phyloP scores from a whole-genome alignment of 164 flowering plant genomes.

The Macadamia tetraphylla region DNA sequence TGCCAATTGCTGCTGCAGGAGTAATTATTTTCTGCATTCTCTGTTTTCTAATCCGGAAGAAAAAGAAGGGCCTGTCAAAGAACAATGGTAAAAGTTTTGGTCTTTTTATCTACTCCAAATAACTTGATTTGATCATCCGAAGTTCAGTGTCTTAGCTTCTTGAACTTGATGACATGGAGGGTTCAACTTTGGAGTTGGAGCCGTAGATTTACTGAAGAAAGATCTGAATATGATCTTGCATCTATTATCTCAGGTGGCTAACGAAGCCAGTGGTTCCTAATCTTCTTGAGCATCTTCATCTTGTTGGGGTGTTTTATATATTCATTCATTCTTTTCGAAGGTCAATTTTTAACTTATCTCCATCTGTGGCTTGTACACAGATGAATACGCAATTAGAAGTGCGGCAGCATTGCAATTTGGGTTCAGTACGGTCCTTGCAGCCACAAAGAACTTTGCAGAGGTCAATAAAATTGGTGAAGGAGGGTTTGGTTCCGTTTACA shows the following conservation, averaged over 20 bases:
- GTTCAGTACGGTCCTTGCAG: slow-evolving; percentile 15
- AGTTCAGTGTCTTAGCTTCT: no score
- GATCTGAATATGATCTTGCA: no score
- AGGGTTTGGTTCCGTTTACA: slow-evolving; percentile 31
- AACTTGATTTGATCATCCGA: no score
- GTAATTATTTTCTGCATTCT: background rate
- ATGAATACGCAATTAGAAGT: slow-evolving; percentile 8
- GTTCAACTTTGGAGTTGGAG: no score
- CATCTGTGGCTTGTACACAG: background rate
- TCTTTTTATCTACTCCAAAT: no score
- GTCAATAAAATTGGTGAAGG: slow-evolving; percentile 32
- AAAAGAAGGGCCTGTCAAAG: background rate
- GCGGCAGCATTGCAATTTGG: slow-evolving; percentile 20
- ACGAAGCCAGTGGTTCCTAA: no score
- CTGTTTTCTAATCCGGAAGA: background rate
- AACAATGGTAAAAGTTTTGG: background rate
- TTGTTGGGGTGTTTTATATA: no score
- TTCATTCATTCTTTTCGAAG: background rate
- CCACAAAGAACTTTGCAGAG: slow-evolving; percentile 26
- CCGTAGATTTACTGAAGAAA: no score
- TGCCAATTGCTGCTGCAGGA: background rate
- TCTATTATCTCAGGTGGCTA: no score
- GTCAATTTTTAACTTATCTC: no score
- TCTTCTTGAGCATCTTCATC: no score
- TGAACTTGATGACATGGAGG: no score